Percentiles rank a stretch among this genome's conserved stretches.
Evolutionary conservation across 345 rosid species (phyloP).

Genomic region (Ceriops tagal): DNA sequence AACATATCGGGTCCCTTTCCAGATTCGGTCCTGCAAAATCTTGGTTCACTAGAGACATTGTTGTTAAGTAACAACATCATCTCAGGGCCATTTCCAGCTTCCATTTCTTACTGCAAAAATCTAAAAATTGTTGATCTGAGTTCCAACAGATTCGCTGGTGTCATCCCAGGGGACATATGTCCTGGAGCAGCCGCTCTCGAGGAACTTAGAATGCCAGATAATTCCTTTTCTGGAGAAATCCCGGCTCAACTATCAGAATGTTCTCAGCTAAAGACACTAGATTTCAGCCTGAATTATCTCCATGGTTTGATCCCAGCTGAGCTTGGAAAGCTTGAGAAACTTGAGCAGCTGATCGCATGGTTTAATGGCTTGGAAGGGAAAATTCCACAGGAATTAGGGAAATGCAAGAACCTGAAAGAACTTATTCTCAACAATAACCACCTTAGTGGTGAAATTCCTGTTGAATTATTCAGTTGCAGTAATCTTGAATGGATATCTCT

Average conservation of each 20-base stretch:
- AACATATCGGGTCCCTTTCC: conserved; percentile 78
- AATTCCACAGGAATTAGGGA: conserved; percentile 77
- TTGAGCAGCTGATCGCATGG: conserved; percentile 94
- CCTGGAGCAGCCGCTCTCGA: conserved; percentile 76
- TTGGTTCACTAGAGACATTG: conserved; percentile 59
- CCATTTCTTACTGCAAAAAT: conserved; percentile 65
- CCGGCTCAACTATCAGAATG: conserved; percentile 77
- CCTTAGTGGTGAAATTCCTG: conserved; percentile 73
- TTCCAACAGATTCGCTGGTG: conserved; percentile 69
- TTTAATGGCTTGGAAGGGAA: conserved; percentile 70
- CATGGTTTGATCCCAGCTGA: conserved; percentile 79
- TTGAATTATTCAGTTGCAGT: conserved; percentile 69
- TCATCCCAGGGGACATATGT: conserved; percentile 73
- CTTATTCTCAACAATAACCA: conserved; percentile 81
- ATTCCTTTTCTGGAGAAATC: conserved; percentile 64
- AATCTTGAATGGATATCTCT: conserved; percentile 94
- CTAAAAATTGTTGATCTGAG: conserved; percentile 65
- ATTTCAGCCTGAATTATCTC: conserved; percentile 80
- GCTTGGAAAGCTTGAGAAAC: conserved; percentile 68
- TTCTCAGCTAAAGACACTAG: conserved; percentile 62
- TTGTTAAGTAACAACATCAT: conserved; percentile 67
- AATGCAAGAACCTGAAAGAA: conserved; percentile 65
- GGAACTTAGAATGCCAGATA: conserved; percentile 79
- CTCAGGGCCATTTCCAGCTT: conserved; percentile 64
- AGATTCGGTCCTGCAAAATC: conserved; percentile 46